Evolutionary conservation across 176 grass and related monocot species (phyloP), one percentile per base, ranked within the genome.

Genomic region (Guadua angustifolia): DNA sequence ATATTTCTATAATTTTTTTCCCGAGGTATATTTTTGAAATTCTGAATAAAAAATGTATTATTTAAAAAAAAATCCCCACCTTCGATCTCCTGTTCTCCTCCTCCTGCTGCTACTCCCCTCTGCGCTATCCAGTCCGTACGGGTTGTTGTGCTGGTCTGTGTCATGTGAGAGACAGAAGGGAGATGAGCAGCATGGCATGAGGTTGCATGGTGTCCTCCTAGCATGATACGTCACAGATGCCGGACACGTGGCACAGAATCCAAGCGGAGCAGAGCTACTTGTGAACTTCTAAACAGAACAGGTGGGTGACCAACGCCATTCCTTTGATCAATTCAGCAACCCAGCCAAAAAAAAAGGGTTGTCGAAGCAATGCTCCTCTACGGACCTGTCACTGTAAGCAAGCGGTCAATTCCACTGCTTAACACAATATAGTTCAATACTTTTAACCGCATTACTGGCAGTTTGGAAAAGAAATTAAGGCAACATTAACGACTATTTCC

Each of bases 241-340:
- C 4, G 7, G 81, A 16, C 68, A 79, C 81, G 86, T 88, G 74
- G 74, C 50, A 4, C 9, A 0, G 3, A 6, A 24, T 22, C 65
- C 13, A 19, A 35, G 9, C 66, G 24, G 39, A 63, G 66, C 22
- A 57, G 66, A 73, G 66, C 32, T 47, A 58, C 67, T 17, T 73
- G 74, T 84, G 66, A 38, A 69, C 56, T 78, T 71, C 64, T 71
- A 3, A 26, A 44, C 45, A 36, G 5, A 36, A 36, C 71, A 67
- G 86, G 38, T 79, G 46, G 46, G 29, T 29, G 29, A 1, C 62
- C 45, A 5, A 15, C 6, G 11, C 22, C 45, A 4, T 12, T 3
- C 16, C 39, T 74, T 32, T 6, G 25, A n/a, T n/a, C 49, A 32
- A 11, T 53, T 74, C 15, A 13, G 46, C 3, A 52, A 3, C 4